A percentile compares a stretch with the other conserved stretches of the same genome.
Conservation (phyloP, 352 stramenopile genomes). For the Globisporangium rhizosaccharum region DNA sequence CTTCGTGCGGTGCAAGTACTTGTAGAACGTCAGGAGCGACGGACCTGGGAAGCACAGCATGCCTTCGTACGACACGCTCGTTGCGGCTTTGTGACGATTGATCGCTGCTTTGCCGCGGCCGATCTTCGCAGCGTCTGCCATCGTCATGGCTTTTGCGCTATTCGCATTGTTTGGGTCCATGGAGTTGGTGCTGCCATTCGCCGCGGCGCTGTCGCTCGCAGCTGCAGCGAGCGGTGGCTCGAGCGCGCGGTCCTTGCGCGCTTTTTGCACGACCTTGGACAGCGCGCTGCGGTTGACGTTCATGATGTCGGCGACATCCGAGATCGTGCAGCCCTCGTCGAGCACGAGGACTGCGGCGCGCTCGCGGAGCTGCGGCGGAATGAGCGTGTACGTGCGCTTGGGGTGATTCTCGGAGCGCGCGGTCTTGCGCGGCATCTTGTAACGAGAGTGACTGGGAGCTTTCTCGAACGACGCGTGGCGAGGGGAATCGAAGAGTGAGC, state of each 20-base stretch:
- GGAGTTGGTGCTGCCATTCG: background rate
- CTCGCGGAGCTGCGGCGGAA: constrained; percentile 6
- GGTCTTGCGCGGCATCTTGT: constrained; percentile 9
- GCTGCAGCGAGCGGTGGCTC: constrained; percentile 2
- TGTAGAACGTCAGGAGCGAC: constrained; percentile 41
- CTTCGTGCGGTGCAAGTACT: constrained; percentile 30
- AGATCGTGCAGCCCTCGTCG: constrained; percentile 8
- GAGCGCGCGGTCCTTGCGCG: constrained; percentile 4
- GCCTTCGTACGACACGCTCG: constrained; percentile 7
- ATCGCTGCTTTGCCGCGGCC: constrained; percentile 6
- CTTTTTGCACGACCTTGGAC: constrained; percentile 6
- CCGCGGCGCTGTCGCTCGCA: background rate
- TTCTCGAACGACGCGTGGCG: background rate
- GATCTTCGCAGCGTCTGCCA: background rate
- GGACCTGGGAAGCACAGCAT: constrained; percentile 5
- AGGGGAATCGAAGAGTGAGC: background rate
- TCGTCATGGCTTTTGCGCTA: background rate
- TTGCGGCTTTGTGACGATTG: constrained; percentile 5
- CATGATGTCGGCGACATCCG: constrained; percentile 8
- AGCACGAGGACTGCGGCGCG: constrained; percentile 6
- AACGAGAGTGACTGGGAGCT: background rate
- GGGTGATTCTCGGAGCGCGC: constrained; percentile 1
- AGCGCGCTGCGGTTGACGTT: constrained; percentile 10
- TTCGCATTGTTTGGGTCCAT: background rate
- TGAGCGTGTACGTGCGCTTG: constrained; percentile 9